These are phyloP conservation scores for Diaporthe vexans DNA, from an alignment of 2,329 filamentous ascomycete genomes.

Conservation along the genomic window DNA sequence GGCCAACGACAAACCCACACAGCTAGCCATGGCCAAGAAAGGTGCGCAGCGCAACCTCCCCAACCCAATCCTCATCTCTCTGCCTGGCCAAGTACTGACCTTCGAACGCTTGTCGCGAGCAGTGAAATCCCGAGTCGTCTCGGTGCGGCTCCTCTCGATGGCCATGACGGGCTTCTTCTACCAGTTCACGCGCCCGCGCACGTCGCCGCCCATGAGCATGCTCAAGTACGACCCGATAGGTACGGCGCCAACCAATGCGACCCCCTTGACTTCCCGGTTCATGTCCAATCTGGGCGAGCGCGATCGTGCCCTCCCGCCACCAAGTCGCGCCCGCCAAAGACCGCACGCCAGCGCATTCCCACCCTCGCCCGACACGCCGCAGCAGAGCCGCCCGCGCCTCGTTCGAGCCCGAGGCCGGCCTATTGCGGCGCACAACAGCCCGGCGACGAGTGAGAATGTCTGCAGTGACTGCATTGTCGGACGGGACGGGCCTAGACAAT, in stretches of 20 bases:
- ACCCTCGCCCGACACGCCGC: neutral
- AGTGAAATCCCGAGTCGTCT: conserved; percentile 93
- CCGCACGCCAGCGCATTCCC: neutral
- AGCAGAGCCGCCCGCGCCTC: neutral
- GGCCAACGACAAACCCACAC: conserved; percentile 27
- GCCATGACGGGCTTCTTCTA: conserved; percentile 99
- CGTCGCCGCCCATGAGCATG: conserved; percentile 90
- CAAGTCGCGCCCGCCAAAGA: neutral
- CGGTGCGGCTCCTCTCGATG: conserved; percentile 97
- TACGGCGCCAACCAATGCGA: conserved; percentile 56
- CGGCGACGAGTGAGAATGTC: neutral
- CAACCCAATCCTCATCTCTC: neutral
- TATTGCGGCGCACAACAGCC: neutral
- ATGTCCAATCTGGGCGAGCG: neutral
- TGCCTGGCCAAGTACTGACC: neutral
- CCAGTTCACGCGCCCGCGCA: conserved; percentile 86
- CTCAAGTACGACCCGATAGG: conserved; percentile 98
- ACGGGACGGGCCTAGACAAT: neutral
- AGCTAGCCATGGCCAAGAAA: conserved; percentile 54
- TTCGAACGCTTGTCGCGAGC: conserved; percentile 31
- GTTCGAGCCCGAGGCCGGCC: neutral
- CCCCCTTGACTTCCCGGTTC: neutral
- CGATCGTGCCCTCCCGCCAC: neutral
- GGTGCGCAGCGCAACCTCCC: conserved; percentile 41
- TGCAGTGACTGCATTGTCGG: neutral